Evolutionary conservation across 2,329 filamentous ascomycete species (phyloP).

Genomic region (Epicoccum nigrum): DNA sequence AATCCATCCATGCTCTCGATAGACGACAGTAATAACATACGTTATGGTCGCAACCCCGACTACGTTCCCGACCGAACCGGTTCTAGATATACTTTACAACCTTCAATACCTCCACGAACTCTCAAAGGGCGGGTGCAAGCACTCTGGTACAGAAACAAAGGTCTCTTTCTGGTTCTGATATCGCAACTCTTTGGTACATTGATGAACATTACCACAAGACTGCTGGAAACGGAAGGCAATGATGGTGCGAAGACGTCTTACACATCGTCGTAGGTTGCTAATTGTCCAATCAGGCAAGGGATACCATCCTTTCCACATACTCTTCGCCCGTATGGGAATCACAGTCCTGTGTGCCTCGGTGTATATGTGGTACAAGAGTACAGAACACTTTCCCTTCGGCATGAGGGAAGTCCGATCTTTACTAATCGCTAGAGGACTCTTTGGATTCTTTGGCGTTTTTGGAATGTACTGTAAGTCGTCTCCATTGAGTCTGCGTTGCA

Average conservation of each 20-base stretch:
- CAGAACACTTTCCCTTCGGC: slow-evolving; percentile 74
- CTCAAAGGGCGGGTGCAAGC: slow-evolving; percentile 26
- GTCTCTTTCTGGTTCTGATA: slow-evolving; percentile 72
- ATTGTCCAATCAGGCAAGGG: slow-evolving; percentile 54
- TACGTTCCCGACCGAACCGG: slow-evolving; percentile 21
- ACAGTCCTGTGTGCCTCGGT: slow-evolving; percentile 69
- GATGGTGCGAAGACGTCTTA: slow-evolving; percentile 51
- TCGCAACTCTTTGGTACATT: slow-evolving; percentile 81
- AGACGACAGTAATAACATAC: slow-evolving; percentile 40
- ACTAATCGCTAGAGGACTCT: slow-evolving; percentile 70
- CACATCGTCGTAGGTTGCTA: neutral
- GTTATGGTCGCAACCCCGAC: slow-evolving; percentile 32
- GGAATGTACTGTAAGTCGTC: slow-evolving; percentile 68
- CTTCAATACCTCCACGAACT: slow-evolving; percentile 29
- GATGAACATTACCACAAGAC: slow-evolving; percentile 82
- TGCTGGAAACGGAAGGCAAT: slow-evolving; percentile 72
- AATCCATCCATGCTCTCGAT: slow-evolving; percentile 43
- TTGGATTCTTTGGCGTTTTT: slow-evolving; percentile 78
- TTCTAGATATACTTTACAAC: slow-evolving; percentile 29
- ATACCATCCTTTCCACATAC: slow-evolving; percentile 78
- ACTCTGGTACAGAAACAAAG: slow-evolving; percentile 71
- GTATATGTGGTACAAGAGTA: slow-evolving; percentile 76
- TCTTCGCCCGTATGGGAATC: slow-evolving; percentile 79
- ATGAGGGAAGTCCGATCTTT: slow-evolving; percentile 69
- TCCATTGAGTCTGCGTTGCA: slow-evolving; percentile 12